Evolutionary conservation across 352 stramenopile genomes (phyloP), one percentile per base, ranked within the genome.

Genomic region (Globisporangium paroecandrum): DNA sequence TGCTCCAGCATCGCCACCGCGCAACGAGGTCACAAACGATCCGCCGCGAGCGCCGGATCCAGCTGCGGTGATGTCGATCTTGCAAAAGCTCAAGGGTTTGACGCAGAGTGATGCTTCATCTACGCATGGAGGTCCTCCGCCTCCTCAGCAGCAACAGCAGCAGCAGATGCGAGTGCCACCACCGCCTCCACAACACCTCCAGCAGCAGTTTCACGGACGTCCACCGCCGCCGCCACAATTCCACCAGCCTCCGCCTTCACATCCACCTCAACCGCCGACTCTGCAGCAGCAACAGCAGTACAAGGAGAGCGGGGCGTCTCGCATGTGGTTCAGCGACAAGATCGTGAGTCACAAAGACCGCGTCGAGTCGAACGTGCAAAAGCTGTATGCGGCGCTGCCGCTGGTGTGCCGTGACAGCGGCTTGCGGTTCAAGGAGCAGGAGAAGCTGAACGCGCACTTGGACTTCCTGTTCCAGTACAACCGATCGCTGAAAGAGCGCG

Each of bases 401-500:
- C 77, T 94, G 25, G 83, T 95, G 61, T 95, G 84, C 62, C 78
- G 84, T 29, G 86, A 91, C 56, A 95, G 88, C 65, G 88, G 88
- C 7, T 55, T 94, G 29, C 86, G 88, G 12, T 95, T 95, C 65
- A 81, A 81, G 57, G 88, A 94, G 34, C 82, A 95, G 53, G 72
- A 77, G 3, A 85, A 95, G 59, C 69, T 94, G 46, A 81, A 93
- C 55, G 85, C 85, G 32, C 88, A 95, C 59, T 69, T 94, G 66
- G 88, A 95, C 63, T 95, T 95, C 70, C 63, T 95, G 9, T 95
- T 95, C 69, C 84, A 95, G 65, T 95, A 89, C 64, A 94, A 94
- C 46, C 88, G 88, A 12, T 77, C 88, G 4, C 74, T 89, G 27
- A 93, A 93, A 66, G 88, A 94, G 65, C 88, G 83, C 61, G 83